Evolutionary conservation across 73 alveolate species (phyloP).

Genomic region (Stentor coeruleus): DNA sequence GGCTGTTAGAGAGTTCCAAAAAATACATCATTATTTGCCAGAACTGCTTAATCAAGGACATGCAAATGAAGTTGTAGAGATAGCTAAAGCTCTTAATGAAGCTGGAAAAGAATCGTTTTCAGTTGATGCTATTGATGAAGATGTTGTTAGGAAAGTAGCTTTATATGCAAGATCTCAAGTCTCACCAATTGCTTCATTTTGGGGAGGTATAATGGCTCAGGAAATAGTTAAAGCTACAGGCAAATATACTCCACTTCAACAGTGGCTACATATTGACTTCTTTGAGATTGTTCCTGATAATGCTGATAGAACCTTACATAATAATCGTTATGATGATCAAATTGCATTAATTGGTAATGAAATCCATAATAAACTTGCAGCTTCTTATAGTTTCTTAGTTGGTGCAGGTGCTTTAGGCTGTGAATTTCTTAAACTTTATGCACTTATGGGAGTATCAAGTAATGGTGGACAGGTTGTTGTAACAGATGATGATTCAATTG

Average conservation of each 20-base stretch:
- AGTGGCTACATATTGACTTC: slow-evolving; percentile 93
- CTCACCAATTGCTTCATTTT: slow-evolving; percentile 97
- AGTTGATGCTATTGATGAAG: slow-evolving; percentile 77
- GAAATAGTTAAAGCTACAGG: slow-evolving; percentile 99
- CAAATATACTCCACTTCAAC: slow-evolving; percentile 94
- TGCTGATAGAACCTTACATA: background rate
- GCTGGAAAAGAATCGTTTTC: slow-evolving; percentile 57
- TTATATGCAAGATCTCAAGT: slow-evolving; percentile 76
- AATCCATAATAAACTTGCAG: slow-evolving; percentile 49
- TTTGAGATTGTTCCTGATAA: too few relatives aligned
- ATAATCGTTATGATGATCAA: slow-evolving; percentile 65
- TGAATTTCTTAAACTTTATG: slow-evolving; percentile 88
- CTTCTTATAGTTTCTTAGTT: slow-evolving; percentile 53
- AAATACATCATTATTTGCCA: slow-evolving; percentile 58
- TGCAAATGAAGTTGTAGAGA: slow-evolving; percentile 52
- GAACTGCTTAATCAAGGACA: slow-evolving; percentile 60
- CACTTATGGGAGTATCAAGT: slow-evolving; percentile 94
- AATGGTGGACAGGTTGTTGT: slow-evolving; percentile 70
- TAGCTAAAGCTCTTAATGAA: slow-evolving; percentile 71
- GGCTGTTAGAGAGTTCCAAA: slow-evolving; percentile 44
- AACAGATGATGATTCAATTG: slow-evolving; percentile 97
- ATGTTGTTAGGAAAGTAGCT: slow-evolving; percentile 71
- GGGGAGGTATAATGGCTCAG: slow-evolving; percentile 99
- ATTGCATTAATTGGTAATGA: slow-evolving; percentile 91
- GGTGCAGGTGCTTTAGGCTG: slow-evolving; percentile 99